Evolutionary conservation across 2,329 filamentous ascomycete genomes (phyloP), one percentile per base, ranked within the genome.

Genomic region (Neofusicoccum laricinum): DNA sequence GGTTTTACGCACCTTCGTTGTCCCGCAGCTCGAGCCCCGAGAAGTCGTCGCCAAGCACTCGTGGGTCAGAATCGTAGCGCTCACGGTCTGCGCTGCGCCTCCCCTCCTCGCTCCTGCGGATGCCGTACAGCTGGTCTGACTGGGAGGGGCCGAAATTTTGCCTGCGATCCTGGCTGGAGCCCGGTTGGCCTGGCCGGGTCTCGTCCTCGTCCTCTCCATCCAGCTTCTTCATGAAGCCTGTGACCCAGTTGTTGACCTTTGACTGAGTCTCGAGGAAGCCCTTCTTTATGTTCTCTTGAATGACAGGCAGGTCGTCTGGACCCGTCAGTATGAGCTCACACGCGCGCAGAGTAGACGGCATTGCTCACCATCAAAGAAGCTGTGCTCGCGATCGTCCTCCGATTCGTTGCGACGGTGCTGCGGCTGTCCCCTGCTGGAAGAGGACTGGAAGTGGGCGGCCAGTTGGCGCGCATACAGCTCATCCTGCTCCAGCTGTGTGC

Each of bases 181-280:
- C 70, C 61, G 85, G 83, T 6, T 88, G 76, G 49, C 74, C 70
- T 62, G 85, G 83, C 7, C 88, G 76, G 46, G 76, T 75, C 17
- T 78, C 86, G 25, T 93, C 90, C 62, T 90, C 86, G 65, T 93
- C 91, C 68, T 95, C 92, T 55, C 95, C 94, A 72, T 98, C 93
- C 38, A 99, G 86, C 77, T 89, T 92, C 85, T 98, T 98, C 81
- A 92, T 95, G 75, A 99, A 82, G 67, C 88, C 93, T 58, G 86
- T 90, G 71, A 99, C 92, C 93, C 94, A 98, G 57, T 87, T 86
- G 79, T 96, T 98, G 71, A 99, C 91, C 73, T 91, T 96, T 63
- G 86, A 88, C 79, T 98, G 95, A 1, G 95, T 98, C 73, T 99
- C 93, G 63, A 93, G 73, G 79, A 99, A 99, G 3, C 95, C 95